Percentiles rank a stretch among this genome's conserved stretches.
Evolutionary conservation across 192 early-diverging fungal genomes (phyloP).

Genomic region (Coemansia sp.): DNA sequence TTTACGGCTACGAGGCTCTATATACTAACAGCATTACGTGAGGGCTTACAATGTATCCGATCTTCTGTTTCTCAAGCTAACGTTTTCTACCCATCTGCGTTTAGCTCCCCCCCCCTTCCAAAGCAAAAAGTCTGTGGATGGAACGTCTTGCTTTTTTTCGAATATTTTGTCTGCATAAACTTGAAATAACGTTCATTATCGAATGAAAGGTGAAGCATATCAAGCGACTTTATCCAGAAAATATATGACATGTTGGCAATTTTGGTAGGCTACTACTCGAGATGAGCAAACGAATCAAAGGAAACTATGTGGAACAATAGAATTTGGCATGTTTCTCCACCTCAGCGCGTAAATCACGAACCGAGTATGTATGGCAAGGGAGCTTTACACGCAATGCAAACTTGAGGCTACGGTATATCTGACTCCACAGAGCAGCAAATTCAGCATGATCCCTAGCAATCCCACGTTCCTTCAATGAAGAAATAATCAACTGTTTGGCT

Average conservation of each 20-base stretch:
- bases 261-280: too few relatives aligned
- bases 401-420: constrained; percentile 53
- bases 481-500: constrained; percentile 51
- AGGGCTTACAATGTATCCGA: background rate
- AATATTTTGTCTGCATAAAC: too few relatives aligned
- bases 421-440: constrained; percentile 52
- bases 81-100: background rate
- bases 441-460: constrained; percentile 37
- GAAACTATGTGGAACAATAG: constrained; percentile 21
- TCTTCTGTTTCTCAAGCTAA: background rate
- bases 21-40: background rate
- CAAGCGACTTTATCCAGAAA: too few relatives aligned
- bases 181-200: too few relatives aligned
- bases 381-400: constrained; percentile 41
- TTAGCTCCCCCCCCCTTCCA: too few relatives aligned
- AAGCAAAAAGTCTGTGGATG: too few relatives aligned
- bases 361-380: constrained; percentile 9
- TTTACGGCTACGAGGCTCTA: constrained; percentile 62
- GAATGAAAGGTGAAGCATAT: too few relatives aligned
- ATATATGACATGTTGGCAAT: too few relatives aligned
- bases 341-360: constrained; percentile 35
- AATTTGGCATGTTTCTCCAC: constrained; percentile 45
- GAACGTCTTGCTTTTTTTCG: too few relatives aligned
- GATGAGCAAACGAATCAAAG: background rate
- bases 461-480: constrained; percentile 46